Evolutionary conservation across 192 early-diverging fungal species (phyloP).

Genomic region (Lobulomyces angularis): DNA sequence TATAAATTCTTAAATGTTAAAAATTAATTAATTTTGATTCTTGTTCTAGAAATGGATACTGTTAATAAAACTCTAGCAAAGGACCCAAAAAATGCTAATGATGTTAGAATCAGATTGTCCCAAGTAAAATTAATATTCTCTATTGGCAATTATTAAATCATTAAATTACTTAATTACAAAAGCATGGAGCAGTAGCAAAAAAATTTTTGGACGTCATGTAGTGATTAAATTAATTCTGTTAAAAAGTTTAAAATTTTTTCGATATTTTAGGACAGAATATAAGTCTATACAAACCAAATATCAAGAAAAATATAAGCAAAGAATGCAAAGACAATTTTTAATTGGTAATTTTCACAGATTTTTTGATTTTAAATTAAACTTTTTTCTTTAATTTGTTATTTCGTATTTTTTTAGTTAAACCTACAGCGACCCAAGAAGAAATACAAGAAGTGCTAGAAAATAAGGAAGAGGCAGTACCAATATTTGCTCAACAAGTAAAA

Average conservation of each 20-base stretch:
- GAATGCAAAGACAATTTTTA: constrained; percentile 70
- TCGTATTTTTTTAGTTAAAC: constrained; percentile 47
- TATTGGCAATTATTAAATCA: constrained; percentile 1
- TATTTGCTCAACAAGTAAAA: constrained; percentile 71
- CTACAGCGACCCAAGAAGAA: constrained; percentile 62
- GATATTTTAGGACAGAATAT: constrained; percentile 66
- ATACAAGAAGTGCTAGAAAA: constrained; percentile 60
- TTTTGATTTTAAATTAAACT: neutral
- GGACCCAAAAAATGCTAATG: constrained; percentile 13
- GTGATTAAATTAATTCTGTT: no score
- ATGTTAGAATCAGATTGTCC: constrained; percentile 27
- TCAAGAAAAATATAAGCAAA: constrained; percentile 68
- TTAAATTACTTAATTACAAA: neutral
- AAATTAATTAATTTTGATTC: neutral
- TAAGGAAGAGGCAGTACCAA: constrained; percentile 55
- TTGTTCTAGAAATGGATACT: constrained; percentile 28
- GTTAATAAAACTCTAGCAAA: constrained; percentile 32
- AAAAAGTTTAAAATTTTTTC: no score
- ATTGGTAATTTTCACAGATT: constrained; percentile 45
- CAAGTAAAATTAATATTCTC: constrained; percentile 23
- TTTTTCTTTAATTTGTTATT: neutral
- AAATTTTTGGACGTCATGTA: constrained; percentile 46
- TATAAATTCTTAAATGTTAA: neutral
- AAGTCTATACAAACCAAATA: constrained; percentile 67
- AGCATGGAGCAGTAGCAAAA: constrained; percentile 33